phyloP scores from a whole-genome alignment of 140 eudicot genomes.

The Ambrosia hybrid region DNA sequence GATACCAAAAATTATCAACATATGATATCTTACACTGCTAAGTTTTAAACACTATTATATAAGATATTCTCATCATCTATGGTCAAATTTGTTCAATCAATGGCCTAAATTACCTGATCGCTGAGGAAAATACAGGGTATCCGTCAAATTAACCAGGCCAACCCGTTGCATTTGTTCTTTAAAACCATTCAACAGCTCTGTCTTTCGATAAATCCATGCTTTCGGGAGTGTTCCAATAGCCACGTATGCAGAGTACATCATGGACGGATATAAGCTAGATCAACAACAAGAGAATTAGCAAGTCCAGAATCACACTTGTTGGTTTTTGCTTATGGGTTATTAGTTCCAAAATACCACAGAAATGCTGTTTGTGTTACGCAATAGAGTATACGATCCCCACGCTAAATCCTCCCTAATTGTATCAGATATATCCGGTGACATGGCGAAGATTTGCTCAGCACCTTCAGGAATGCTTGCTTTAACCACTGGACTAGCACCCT shows the following conservation, averaged over 20 bases:
- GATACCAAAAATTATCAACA: too few species aligned
- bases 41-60: too few species aligned
- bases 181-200: conserved; percentile 58
- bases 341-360: conserved; percentile 59
- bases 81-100: not conserved
- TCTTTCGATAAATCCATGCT: conserved; percentile 43
- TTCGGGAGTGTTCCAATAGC: conserved; percentile 82
- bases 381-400: conserved; percentile 71
- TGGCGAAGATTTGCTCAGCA: conserved; percentile 62
- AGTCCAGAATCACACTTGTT: conserved; percentile 1
- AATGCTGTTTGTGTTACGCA: conserved; percentile 72
- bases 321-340: not conserved
- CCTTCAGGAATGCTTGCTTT: conserved; percentile 62
- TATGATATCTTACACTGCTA: too few species aligned
- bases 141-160: conserved; percentile 59
- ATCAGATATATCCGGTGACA: conserved; percentile 63
- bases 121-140: conserved; percentile 67
- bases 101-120: conserved; percentile 46
- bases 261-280: conserved; percentile 63
- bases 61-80: not conserved
- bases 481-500: conserved; percentile 69
- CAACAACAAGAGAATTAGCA: conserved; percentile 7
- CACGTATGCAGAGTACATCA: conserved; percentile 73
- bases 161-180: conserved; percentile 46
- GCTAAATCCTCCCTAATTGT: conserved; percentile 68